Evolutionary conservation across 2,329 filamentous ascomycete genomes (phyloP).

Genomic region (Xylariales sp.): DNA sequence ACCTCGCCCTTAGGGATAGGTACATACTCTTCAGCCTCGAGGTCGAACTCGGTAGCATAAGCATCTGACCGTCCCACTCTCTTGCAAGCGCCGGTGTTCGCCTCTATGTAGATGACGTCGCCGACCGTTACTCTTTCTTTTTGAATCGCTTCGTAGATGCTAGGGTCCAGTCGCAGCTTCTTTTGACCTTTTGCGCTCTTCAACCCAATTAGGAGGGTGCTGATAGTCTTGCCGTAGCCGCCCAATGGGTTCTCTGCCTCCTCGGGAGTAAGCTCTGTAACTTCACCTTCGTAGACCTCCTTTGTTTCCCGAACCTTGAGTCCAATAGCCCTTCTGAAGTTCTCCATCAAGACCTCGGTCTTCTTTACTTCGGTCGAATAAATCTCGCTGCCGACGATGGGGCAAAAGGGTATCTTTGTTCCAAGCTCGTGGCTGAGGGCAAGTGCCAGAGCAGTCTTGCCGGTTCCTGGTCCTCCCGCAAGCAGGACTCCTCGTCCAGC

Average conservation of each 20-base stretch:
- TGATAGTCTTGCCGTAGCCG: slow-evolving; percentile 96
- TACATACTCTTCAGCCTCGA: slow-evolving; percentile 98
- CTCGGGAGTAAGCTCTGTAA: slow-evolving; percentile 94
- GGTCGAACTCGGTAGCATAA: slow-evolving; percentile 96
- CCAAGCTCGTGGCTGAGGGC: slow-evolving; percentile 96
- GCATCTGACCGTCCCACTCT: slow-evolving; percentile 93
- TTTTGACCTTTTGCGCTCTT: slow-evolving; percentile 97
- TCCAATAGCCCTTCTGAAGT: slow-evolving; percentile 94
- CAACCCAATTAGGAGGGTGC: slow-evolving; percentile 86
- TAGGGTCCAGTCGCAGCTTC: slow-evolving; percentile 93
- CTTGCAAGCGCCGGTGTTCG: slow-evolving; percentile 97
- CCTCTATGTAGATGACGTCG: slow-evolving; percentile 98
- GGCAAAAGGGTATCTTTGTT: slow-evolving; percentile 97
- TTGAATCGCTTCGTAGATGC: slow-evolving; percentile 98
- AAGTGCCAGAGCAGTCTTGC: slow-evolving; percentile 93
- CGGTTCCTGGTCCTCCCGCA: slow-evolving; percentile 90
- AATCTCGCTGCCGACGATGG: slow-evolving; percentile 95
- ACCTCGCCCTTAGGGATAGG: slow-evolving; percentile 98
- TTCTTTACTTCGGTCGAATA: slow-evolving; percentile 99
- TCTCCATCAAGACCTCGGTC: slow-evolving; percentile 98
- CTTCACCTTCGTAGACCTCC: slow-evolving; percentile 98
- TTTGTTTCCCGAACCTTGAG: slow-evolving; percentile 97
- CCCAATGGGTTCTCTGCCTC: slow-evolving; percentile 97
- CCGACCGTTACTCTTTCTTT: slow-evolving; percentile 95
- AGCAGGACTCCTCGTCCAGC: slow-evolving; percentile 89